Evolutionary conservation across 345 rosid species (phyloP).

Genomic region (Orychophragmus violaceus): DNA sequence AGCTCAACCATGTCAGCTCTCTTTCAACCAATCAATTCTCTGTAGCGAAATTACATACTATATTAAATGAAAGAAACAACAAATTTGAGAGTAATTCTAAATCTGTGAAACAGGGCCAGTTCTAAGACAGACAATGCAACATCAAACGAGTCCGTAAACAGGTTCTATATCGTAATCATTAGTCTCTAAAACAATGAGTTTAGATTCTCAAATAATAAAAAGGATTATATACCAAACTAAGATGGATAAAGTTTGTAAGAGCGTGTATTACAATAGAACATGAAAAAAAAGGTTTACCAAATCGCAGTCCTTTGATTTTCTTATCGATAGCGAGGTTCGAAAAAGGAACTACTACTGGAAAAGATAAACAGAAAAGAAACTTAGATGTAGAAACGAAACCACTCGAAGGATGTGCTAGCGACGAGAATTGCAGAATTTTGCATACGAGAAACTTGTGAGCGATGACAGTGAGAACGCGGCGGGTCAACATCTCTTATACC

Average conservation of each 20-base stretch:
- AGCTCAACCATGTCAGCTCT: constrained; percentile 23
- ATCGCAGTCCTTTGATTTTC: not conserved
- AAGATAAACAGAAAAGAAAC: not conserved
- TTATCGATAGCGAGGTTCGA: not conserved
- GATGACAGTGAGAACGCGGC: not conserved
- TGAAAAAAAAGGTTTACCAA: no score
- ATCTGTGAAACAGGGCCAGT: not conserved
- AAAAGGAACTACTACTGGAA: not conserved
- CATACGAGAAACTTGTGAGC: not conserved
- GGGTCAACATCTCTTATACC: no score
- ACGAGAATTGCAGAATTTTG: not conserved
- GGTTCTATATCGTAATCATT: not conserved
- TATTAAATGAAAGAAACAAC: not conserved
- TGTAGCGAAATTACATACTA: not conserved
- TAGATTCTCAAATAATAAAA: not conserved
- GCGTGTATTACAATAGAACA: not conserved
- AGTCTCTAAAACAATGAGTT: not conserved
- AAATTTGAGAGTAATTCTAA: not conserved
- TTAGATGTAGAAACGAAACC: not conserved
- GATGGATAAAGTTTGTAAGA: not conserved
- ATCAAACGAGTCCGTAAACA: not conserved
- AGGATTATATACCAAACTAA: not conserved
- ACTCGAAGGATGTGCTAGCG: not conserved
- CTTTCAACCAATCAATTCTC: constrained; percentile 9
- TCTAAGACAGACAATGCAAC: not conserved